Evolutionary conservation across 768 basidiomycete species (phyloP), one percentile per base, ranked within the genome.

Genomic region (Trametes maxima): DNA sequence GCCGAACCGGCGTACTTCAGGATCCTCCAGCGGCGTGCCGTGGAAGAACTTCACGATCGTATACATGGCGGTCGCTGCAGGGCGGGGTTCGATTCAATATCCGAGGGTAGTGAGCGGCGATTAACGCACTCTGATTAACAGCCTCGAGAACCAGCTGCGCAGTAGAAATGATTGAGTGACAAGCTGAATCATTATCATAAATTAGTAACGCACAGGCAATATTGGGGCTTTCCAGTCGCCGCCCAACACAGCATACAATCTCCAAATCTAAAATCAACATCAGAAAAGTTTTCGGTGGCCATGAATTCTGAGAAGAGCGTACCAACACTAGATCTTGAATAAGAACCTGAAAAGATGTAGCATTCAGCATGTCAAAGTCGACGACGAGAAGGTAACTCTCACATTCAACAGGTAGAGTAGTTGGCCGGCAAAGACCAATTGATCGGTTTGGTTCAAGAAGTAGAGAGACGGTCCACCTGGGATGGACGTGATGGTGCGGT

Each of bases 401-500:
- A 53, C 52, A 14, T 40, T 36, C 39, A 53, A 22, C 11, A 40
- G 22, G 22, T 53, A 53, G 10, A 53, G 37, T 14, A 37, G 12
- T 28, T 53, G 52, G 22, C 52, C 40, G 2, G 40, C 52, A 14
- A 24, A 40, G 5, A 53, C 39, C 16, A 53, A 22, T 14, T 21
- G 35, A 17, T 53, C 52, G 39, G 52, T 40, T 6, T 40, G 52
- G 52, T 53, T 42, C 40, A 53, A 25, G 52, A 53, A 53, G 52
- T 37, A 53, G 13, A 53, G 40, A 2, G 52, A 53, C 2, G 52
- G 24, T 0, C 40, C 52, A 11, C 22, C 39, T 3, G 37, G 52
- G 5, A 40, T 43, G 2, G 39, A 19, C 14, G 52, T 42, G 22
- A 53, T 11, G 7, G 52, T 39, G 3, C 24, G 52, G 39, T 53